Base-by-base conservation (phyloP, 2,329 filamentous ascomycete species). In the Volutella citrinella region DNA sequence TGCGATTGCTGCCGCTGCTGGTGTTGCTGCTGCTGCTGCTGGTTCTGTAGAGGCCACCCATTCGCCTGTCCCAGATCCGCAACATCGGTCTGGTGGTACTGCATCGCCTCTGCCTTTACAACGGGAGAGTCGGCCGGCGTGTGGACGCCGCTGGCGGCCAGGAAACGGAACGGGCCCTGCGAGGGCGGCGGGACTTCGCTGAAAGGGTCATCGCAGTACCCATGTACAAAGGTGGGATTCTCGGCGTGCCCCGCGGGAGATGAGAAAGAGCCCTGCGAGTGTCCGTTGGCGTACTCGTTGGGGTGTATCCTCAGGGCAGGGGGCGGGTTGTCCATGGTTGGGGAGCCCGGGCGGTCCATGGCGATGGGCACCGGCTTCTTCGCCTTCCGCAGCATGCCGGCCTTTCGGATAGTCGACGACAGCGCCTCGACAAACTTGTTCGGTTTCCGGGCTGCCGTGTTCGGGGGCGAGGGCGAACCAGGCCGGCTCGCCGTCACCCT, bases 371-470 rank as follows among this genome's bases (percentile, higher is more conserved):
- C 11, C 14, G 40, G 32, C 42, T 59, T 62, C 21, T 51, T 54
- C 17, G 40, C 36, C 36, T 52, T 60, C 34, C 59, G 54, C 32
- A 64, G 43, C 23, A 54, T 59, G 14, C 58, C 57, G 16, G 64
- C 63, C 45, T 65, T 66, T 32, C 60, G 58, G 27, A 66, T 53
- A 5, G 63, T 66, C 20, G 65, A 66, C 10, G 63, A 61, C 22
- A 68, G 53, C 7, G 63, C 62, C 30, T 66, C 60, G 42, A 67
- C 59, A 33, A 68, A 60, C 42, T 58, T 65, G 43, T 64, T 66
- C 18, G 57, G 49, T 45, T 57, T 63, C 32, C 58, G 56, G 18
- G 37, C 40, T 13, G 34, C 45, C 16, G 52, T 56, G 14, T 39
- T 58, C 10, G 55, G 54, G n/a, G 56, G 58, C 16, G 55, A 56